Evolutionary conservation across 352 stramenopile species (phyloP).

Genomic region (Phytophthora pistaciae): DNA sequence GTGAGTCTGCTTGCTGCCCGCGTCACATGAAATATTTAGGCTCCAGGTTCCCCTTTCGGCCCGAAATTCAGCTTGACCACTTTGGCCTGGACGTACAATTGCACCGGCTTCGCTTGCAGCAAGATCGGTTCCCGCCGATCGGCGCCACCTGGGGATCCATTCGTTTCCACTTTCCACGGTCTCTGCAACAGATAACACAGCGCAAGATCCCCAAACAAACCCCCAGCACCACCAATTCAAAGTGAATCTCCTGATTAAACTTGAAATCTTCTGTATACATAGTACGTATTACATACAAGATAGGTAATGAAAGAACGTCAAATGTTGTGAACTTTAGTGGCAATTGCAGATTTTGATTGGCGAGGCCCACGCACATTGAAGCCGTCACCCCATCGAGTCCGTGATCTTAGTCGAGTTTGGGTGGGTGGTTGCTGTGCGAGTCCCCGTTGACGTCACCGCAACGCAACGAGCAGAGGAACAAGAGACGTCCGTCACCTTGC

Average conservation of each 20-base stretch:
- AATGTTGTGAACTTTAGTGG: neutral
- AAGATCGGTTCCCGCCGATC: slow-evolving; percentile 24
- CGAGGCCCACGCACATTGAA: slow-evolving; percentile 19
- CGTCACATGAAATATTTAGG: slow-evolving; percentile 21
- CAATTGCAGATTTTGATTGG: slow-evolving; percentile 20
- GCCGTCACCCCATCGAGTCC: slow-evolving; percentile 5
- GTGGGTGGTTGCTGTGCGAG: slow-evolving; percentile 4
- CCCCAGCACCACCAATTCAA: neutral
- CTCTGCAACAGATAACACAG: slow-evolving; percentile 11
- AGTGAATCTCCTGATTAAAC: neutral
- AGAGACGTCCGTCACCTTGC: neutral
- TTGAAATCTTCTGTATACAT: neutral
- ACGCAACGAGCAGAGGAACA: neutral
- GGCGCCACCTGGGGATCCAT: slow-evolving; percentile 18
- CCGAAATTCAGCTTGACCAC: neutral
- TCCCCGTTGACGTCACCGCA: neutral
- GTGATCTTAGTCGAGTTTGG: slow-evolving; percentile 5
- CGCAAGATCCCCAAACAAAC: slow-evolving; percentile 7
- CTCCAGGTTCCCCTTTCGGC: slow-evolving; percentile 2
- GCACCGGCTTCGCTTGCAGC: slow-evolving; percentile 8
- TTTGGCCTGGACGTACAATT: neutral
- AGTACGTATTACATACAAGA: neutral
- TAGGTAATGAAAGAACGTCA: too few species aligned
- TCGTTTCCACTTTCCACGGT: slow-evolving; percentile 19
- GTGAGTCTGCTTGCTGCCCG: neutral